Conservation (phyloP, 768 basidiomycete genomes). For the Clitopilus passeckerianus region DNA sequence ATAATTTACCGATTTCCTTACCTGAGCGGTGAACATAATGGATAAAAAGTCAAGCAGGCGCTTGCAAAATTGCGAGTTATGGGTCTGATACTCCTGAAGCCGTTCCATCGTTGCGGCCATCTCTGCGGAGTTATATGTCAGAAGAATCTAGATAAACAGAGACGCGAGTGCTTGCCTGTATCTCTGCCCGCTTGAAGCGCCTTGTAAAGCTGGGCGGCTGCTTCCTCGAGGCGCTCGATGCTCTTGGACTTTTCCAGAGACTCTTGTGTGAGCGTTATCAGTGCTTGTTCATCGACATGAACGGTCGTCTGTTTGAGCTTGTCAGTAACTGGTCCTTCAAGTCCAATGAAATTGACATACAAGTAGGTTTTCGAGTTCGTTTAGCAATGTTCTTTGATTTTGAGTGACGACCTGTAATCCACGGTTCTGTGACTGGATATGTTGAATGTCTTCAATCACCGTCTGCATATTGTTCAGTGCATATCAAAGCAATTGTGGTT, state of each 20-base stretch:
- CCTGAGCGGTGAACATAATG: conserved; percentile 91
- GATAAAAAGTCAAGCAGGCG: conserved; percentile 84
- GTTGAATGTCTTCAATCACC: conserved; percentile 91
- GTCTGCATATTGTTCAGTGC: conserved; percentile 45
- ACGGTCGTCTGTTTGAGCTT: conserved; percentile 70
- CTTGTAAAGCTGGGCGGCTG: conserved; percentile 89
- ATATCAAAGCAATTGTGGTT: not conserved
- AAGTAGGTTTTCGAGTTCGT: conserved; percentile 83
- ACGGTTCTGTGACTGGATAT: conserved; percentile 94
- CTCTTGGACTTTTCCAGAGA: conserved; percentile 78
- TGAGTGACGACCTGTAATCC: conserved; percentile 97
- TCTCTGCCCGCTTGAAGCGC: conserved; percentile 88
- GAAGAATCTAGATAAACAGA: conserved; percentile 8
- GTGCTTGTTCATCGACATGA: conserved; percentile 76
- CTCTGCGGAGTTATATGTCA: conserved; percentile 36
- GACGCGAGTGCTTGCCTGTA: conserved; percentile 48
- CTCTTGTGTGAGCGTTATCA: conserved; percentile 80
- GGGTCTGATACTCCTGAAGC: conserved; percentile 83
- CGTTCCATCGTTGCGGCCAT: conserved; percentile 98
- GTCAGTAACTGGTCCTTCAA: not conserved
- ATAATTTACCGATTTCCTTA: conserved; percentile 21
- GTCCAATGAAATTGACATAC: conserved; percentile 31
- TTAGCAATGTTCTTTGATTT: conserved; percentile 82
- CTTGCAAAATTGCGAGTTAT: conserved; percentile 92
- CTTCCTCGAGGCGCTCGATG: conserved; percentile 74